Conservation (phyloP, 1,284 basidiomycete genomes). For the Gomphus sp. region DNA sequence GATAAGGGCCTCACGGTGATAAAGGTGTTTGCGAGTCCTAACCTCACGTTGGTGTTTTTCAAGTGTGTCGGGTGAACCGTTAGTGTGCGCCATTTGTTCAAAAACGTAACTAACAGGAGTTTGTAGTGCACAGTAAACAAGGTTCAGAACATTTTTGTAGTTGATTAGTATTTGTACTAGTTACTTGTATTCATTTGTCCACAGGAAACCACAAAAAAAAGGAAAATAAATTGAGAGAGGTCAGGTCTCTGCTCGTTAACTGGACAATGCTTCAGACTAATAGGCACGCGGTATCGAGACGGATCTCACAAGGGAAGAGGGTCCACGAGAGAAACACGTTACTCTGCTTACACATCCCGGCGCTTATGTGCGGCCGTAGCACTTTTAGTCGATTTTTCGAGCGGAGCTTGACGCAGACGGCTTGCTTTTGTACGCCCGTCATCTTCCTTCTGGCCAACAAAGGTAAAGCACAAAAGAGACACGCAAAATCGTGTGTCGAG, state of each 20-base stretch:
- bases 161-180: constrained; percentile 6
- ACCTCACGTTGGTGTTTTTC: constrained; percentile 8
- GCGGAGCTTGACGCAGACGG: constrained; percentile 3
- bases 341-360: neutral
- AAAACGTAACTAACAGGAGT: neutral
- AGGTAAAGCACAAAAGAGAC: constrained; percentile 10
- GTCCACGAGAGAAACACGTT: neutral
- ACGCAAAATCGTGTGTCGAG: constrained; percentile 7
- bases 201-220: neutral
- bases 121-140: constrained; percentile 5
- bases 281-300: too few relatives aligned
- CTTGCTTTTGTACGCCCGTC: constrained; percentile 7
- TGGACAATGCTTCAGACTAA: too few relatives aligned
- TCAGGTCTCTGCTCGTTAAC: too few relatives aligned
- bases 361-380: neutral
- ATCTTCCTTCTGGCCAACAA: constrained; percentile 1
- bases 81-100: neutral
- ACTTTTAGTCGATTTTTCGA: neutral
- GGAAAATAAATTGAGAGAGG: neutral
- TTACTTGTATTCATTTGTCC: neutral
- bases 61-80: neutral
- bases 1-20: neutral
- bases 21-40: neutral
- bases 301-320: neutral
- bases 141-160: constrained; percentile 6